These are phyloP conservation scores for Diplogelasinospora grovesii DNA, from an alignment of 495 filamentous ascomycete genomes.

Conservation along the genomic window DNA sequence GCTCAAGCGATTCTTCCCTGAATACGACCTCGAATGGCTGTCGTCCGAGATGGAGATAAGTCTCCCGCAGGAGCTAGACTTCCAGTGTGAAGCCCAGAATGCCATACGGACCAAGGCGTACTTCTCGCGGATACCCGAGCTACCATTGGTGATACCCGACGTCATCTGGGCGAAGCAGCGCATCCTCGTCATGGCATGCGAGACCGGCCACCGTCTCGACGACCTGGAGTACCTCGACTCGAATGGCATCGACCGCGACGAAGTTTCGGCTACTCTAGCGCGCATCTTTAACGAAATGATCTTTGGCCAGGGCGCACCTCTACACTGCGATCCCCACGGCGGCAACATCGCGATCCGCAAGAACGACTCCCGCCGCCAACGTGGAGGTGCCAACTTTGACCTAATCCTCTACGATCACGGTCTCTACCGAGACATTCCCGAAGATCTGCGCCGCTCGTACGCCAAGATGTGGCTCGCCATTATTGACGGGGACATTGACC, in stretches of 20 bases:
- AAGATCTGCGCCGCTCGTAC: slow-evolving; percentile 71
- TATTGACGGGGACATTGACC: slow-evolving; percentile 72
- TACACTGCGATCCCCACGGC: slow-evolving; percentile 97
- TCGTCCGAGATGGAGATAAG: slow-evolving; percentile 88
- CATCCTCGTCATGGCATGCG: slow-evolving; percentile 93
- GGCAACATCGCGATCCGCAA: slow-evolving; percentile 92
- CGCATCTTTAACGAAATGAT: slow-evolving; percentile 99
- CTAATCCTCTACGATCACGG: slow-evolving; percentile 98
- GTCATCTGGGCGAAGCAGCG: slow-evolving; percentile 85
- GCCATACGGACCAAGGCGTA: slow-evolving; percentile 71
- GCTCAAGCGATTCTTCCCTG: slow-evolving; percentile 88
- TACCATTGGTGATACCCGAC: slow-evolving; percentile 81
- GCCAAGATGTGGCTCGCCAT: slow-evolving; percentile 98
- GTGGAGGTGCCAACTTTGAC: slow-evolving; percentile 87
- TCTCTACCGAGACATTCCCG: slow-evolving; percentile 87
- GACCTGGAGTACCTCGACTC: slow-evolving; percentile 81
- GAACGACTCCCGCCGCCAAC: slow-evolving; percentile 37
- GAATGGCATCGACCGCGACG: slow-evolving; percentile 85
- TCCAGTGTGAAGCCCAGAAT: slow-evolving; percentile 78
- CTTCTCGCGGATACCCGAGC: slow-evolving; percentile 59
- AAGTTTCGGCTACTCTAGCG: slow-evolving; percentile 87
- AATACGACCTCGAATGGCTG: slow-evolving; percentile 96
- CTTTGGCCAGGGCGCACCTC: slow-evolving; percentile 78
- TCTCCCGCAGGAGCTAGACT: slow-evolving; percentile 86
- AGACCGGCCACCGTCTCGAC: slow-evolving; percentile 80